A percentile compares a stretch with the other conserved stretches of the same genome.
phyloP scores from a whole-genome alignment of 345 rosid species.

The Excoecaria cochinchinensis region DNA sequence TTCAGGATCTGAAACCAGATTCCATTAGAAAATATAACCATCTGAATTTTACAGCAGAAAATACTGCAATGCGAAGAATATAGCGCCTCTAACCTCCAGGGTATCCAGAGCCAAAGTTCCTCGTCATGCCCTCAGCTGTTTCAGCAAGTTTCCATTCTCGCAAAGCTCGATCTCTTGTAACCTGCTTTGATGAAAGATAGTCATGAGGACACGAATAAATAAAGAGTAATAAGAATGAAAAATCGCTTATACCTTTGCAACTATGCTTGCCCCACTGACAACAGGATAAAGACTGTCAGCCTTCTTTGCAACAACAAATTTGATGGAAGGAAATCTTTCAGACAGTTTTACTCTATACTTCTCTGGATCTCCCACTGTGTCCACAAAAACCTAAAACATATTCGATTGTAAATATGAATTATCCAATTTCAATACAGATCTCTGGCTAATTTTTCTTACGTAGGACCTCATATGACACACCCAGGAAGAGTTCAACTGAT shows the following conservation, averaged over 20 bases:
- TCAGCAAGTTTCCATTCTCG: conserved; percentile 81
- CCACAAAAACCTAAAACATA: conserved; percentile 70
- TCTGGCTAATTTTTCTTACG: not conserved
- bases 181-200: conserved; percentile 42
- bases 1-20: conserved; percentile 63
- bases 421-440: not conserved
- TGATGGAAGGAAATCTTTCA: conserved; percentile 75
- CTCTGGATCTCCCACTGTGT: conserved; percentile 91
- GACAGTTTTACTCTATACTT: conserved; percentile 75
- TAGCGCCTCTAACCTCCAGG: conserved; percentile 68
- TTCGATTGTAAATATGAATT: not conserved
- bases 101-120: conserved; percentile 93
- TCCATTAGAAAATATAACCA: conserved; percentile 7
- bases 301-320: conserved; percentile 90
- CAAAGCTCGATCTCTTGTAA: conserved; percentile 87
- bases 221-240: not conserved
- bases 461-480: not conserved
- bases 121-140: conserved; percentile 61
- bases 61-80: not conserved
- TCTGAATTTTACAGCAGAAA: not conserved
- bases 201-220: not conserved
- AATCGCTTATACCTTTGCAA: conserved; percentile 70
- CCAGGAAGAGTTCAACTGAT: not conserved
- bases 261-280: conserved; percentile 96
- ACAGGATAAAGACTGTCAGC: conserved; percentile 95